These are phyloP conservation scores for Geranium rotundifolium DNA, from an alignment of 345 rosid species.

Conservation along the genomic window DNA sequence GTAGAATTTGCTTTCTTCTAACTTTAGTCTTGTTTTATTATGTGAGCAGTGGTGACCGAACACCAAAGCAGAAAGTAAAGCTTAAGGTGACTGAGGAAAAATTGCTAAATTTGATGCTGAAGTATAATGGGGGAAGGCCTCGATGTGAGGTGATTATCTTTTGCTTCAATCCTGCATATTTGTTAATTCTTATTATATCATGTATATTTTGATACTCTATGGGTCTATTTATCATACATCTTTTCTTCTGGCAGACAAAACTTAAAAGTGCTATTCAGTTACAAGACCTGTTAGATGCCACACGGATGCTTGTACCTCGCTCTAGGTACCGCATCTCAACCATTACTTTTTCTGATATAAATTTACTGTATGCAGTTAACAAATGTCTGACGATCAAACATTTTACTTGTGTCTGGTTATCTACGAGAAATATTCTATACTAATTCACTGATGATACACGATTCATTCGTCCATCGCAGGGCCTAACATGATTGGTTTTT, in stretches of 20 bases:
- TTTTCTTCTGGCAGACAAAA: conserved; percentile 60
- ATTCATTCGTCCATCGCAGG: too few relatives aligned
- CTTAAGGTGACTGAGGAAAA: conserved; percentile 96
- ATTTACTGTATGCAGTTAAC: not conserved
- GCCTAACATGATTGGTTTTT: too few relatives aligned
- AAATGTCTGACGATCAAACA: too few relatives aligned
- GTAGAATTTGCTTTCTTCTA: conserved; percentile 6
- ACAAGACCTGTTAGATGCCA: conserved; percentile 99
- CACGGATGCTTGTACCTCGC: conserved; percentile 89
- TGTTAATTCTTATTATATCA: not conserved
- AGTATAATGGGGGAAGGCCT: conserved; percentile 94
- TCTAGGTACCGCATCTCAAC: conserved; percentile 42
- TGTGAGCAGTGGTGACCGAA: conserved; percentile 82
- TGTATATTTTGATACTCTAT: conserved; percentile 3
- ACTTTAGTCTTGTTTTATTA: conserved; percentile 9
- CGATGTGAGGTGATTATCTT: conserved; percentile 59
- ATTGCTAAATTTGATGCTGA: conserved; percentile 83
- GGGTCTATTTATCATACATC: not conserved
- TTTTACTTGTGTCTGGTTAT: too few relatives aligned
- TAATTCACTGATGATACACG: too few relatives aligned
- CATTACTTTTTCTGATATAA: not conserved
- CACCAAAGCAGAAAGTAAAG: conserved; percentile 99
- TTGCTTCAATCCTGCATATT: conserved; percentile 1
- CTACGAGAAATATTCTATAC: too few relatives aligned
- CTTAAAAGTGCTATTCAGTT: conserved; percentile 91